Evolutionary conservation across 306 rosid genomes (phyloP).

Genomic region (Prunus salicina): DNA sequence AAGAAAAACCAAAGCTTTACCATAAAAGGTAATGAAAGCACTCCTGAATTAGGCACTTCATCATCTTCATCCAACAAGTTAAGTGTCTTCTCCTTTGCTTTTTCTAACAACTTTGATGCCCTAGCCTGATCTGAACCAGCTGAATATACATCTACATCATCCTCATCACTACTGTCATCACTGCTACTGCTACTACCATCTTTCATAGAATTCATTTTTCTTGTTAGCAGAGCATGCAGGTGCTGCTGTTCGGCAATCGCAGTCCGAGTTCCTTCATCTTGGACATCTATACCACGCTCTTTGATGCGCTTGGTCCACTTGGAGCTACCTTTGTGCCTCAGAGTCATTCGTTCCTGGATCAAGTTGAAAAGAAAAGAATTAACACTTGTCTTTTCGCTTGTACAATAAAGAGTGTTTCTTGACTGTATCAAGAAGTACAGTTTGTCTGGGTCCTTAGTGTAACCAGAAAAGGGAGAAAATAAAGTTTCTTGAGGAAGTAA

Average conservation of each 20-base stretch:
- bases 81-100: constrained; percentile 73
- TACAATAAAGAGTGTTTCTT: neutral
- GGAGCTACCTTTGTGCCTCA: constrained; percentile 69
- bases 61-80: constrained; percentile 59
- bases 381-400: neutral
- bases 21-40: constrained; percentile 88
- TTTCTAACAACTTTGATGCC: constrained; percentile 53
- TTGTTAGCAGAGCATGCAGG: constrained; percentile 61
- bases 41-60: constrained; percentile 74
- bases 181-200: constrained; percentile 63
- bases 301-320: constrained; percentile 67
- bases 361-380: constrained; percentile 16
- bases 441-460: too few species aligned
- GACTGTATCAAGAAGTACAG: neutral
- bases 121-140: constrained; percentile 49
- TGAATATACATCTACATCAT: constrained; percentile 43
- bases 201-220: constrained; percentile 75
- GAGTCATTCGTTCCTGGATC: constrained; percentile 80
- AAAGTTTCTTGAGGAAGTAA: neutral
- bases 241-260: constrained; percentile 76
- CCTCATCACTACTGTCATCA: constrained; percentile 65
- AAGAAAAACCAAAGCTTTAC: constrained; percentile 40
- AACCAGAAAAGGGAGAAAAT: neutral
- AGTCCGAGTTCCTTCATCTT: constrained; percentile 92
- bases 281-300: constrained; percentile 65